phyloP scores from a whole-genome alignment of 192 early-diverging fungal genomes.

The Gigaspora rosea region DNA sequence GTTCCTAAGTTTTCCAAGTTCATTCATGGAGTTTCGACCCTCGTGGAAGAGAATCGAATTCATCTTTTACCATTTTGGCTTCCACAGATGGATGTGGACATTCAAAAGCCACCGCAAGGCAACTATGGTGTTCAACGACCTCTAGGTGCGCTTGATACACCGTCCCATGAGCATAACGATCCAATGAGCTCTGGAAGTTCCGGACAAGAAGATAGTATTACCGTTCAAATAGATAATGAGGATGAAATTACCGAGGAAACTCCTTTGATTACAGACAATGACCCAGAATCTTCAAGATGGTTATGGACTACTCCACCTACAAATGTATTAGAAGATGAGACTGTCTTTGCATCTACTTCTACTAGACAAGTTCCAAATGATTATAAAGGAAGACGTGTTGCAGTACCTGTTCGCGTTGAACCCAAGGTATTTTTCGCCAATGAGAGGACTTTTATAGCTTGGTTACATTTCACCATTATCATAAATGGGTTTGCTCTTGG shows the following conservation, averaged over 20 bases:
- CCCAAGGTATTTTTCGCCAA: conserved; percentile 95
- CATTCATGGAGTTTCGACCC: conserved; percentile 89
- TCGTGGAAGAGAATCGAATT: conserved; percentile 74
- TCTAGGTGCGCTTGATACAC: conserved; percentile 31
- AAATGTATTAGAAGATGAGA: conserved; percentile 32
- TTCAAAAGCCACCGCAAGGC: conserved; percentile 72
- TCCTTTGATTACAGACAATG: too few relatives aligned
- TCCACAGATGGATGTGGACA: conserved; percentile 91
- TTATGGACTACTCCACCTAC: background rate
- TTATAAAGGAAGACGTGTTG: conserved; percentile 55
- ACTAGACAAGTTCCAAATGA: conserved; percentile 34
- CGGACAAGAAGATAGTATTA: conserved; percentile 29
- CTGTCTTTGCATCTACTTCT: conserved; percentile 1
- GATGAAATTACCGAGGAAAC: conserved; percentile 15
- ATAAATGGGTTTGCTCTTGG: conserved; percentile 73
- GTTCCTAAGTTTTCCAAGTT: conserved; percentile 99
- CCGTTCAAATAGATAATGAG: conserved; percentile 36
- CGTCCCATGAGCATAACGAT: conserved; percentile 37
- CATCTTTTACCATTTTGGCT: conserved; percentile 93
- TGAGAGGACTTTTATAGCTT: conserved; percentile 89
- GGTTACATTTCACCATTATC: conserved; percentile 79
- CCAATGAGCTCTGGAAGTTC: conserved; percentile 27
- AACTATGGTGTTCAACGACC: conserved; percentile 55
- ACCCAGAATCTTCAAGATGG: too few relatives aligned
- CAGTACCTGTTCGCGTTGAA: conserved; percentile 67